Evolutionary conservation across 768 basidiomycete genomes (phyloP).

Genomic region (Mycena galericulata): DNA sequence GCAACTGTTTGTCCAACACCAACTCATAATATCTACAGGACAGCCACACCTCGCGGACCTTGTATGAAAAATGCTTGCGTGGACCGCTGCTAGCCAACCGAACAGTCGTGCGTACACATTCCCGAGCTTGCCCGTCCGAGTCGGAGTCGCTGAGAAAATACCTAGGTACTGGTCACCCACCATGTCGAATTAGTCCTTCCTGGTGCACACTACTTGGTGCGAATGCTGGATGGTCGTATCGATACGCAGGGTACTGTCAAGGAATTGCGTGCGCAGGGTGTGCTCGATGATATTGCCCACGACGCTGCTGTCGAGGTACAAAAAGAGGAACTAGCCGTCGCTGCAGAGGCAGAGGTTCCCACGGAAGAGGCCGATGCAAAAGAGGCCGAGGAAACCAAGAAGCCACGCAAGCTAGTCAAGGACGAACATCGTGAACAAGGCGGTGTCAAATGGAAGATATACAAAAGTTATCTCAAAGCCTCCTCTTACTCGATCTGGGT

Average conservation of each 20-base stretch:
- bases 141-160: no score
- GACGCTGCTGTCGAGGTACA: constrained; percentile 63
- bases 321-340: constrained; percentile 57
- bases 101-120: constrained; percentile 62
- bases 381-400: constrained; percentile 56
- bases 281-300: constrained; percentile 70
- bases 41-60: constrained; percentile 72
- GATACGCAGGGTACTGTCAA: constrained; percentile 78
- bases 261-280: constrained; percentile 70
- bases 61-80: constrained; percentile 73
- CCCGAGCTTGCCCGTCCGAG: no score
- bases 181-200: constrained; percentile 89
- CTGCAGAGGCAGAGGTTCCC: constrained; percentile 44
- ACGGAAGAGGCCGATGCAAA: constrained; percentile 32
- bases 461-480: constrained; percentile 76
- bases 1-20: background rate
- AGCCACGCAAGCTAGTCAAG: constrained; percentile 79
- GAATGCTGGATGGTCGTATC: constrained; percentile 86
- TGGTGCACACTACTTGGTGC: constrained; percentile 76
- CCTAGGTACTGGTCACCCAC: constrained; percentile 70
- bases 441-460: constrained; percentile 83
- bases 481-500: constrained; percentile 82
- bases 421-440: constrained; percentile 84
- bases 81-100: constrained; percentile 76
- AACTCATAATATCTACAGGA: constrained; percentile 54